These are phyloP conservation scores for Samsoniella hepiali DNA, from an alignment of 2,329 filamentous ascomycete genomes.

Conservation along the genomic window DNA sequence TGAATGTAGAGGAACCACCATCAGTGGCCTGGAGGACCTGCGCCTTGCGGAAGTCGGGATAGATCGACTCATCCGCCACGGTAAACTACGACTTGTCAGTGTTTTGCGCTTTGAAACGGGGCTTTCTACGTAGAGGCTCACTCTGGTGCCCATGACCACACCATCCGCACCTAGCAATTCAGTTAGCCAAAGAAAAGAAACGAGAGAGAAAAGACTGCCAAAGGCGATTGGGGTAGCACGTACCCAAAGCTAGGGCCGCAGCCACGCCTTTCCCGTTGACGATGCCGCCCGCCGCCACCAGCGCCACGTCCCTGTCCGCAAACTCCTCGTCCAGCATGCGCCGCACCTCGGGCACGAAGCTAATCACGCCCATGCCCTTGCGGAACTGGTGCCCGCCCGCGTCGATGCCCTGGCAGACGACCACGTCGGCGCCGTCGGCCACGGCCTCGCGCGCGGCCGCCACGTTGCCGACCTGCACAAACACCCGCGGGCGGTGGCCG, in stretches of 20 bases:
- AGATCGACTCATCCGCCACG: constrained; percentile 41
- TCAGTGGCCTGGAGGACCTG: constrained; percentile 40
- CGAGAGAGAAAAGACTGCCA: constrained; percentile 20
- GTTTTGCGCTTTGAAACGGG: too few relatives aligned
- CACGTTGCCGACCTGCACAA: constrained; percentile 62
- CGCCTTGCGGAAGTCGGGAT: constrained; percentile 39
- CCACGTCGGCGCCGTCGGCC: constrained; percentile 49
- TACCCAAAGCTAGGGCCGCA: constrained; percentile 53
- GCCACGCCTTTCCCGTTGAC: constrained; percentile 53
- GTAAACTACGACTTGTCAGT: constrained; percentile 36
- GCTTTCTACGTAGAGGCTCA: constrained; percentile 24
- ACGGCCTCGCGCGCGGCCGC: constrained; percentile 49
- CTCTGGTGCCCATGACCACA: constrained; percentile 43
- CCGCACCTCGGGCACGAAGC: constrained; percentile 55
- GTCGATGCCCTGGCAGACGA: constrained; percentile 62
- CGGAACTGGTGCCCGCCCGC: constrained; percentile 62
- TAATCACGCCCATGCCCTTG: constrained; percentile 51
- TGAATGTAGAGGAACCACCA: constrained; percentile 44
- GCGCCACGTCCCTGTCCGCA: constrained; percentile 30
- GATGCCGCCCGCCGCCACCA: constrained; percentile 61
- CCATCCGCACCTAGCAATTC: constrained; percentile 38
- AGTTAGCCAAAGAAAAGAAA: not conserved
- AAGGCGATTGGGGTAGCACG: too few relatives aligned
- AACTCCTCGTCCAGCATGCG: constrained; percentile 43
- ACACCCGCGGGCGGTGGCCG: constrained; percentile 43